Conservation (phyloP, 768 basidiomycete genomes). For the Coprinopsis sp. region DNA sequence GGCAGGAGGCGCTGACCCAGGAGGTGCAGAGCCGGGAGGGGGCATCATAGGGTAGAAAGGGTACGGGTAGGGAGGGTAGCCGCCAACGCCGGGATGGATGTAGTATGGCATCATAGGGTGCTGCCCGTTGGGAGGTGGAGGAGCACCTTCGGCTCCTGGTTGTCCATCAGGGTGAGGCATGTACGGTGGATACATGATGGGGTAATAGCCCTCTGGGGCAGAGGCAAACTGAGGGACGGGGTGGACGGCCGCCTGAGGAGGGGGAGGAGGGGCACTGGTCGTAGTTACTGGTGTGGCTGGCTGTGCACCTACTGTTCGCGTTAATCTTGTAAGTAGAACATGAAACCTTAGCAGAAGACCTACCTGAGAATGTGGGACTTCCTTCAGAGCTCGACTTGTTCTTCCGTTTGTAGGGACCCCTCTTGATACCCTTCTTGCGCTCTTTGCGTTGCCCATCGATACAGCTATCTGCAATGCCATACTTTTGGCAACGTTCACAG, state of each 20-base stretch:
- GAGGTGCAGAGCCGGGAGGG: slow-evolving; percentile 18
- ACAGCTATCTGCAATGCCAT: slow-evolving; percentile 74
- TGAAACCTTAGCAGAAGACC: not conserved
- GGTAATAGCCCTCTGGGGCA: slow-evolving; percentile 37
- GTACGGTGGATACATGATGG: slow-evolving; percentile 35
- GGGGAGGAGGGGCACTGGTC: slow-evolving; percentile 2
- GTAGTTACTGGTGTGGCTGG: slow-evolving; percentile 18
- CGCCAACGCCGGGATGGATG: slow-evolving; percentile 32
- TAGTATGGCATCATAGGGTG: slow-evolving; percentile 37
- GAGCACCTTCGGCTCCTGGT: slow-evolving; percentile 23
- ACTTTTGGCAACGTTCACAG: slow-evolving; percentile 87
- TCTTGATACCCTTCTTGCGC: slow-evolving; percentile 84
- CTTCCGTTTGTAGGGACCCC: slow-evolving; percentile 79
- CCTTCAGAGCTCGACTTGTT: slow-evolving; percentile 29
- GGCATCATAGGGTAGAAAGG: slow-evolving; percentile 33
- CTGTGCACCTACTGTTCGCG: slow-evolving; percentile 18
- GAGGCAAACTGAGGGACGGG: slow-evolving; percentile 28
- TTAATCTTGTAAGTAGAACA: slow-evolving; percentile 8
- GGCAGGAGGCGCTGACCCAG: slow-evolving; percentile 10
- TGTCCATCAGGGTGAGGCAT: slow-evolving; percentile 28
- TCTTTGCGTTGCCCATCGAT: slow-evolving; percentile 91
- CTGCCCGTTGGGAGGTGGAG: slow-evolving; percentile 29
- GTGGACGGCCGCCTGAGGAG: slow-evolving; percentile 22
- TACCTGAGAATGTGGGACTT: slow-evolving; percentile 15
- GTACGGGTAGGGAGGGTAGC: slow-evolving; percentile 28